Evolutionary conservation across 129 eudicot species (phyloP).

Genomic region (Solidago caesia): DNA sequence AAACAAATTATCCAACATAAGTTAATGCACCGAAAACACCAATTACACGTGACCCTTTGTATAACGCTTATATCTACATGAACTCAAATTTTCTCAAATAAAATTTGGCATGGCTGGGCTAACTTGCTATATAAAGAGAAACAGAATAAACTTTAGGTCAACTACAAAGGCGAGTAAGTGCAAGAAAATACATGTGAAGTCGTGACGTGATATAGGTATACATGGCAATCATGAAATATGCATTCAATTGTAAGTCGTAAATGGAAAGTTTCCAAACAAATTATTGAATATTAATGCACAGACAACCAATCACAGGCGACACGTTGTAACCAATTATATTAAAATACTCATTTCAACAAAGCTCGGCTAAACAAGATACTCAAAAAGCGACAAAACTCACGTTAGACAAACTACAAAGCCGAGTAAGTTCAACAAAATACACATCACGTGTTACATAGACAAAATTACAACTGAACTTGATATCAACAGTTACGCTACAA

Average conservation of each 20-base stretch:
- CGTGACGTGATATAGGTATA: too few relatives aligned
- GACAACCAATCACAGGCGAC: not conserved
- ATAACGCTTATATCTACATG: too few relatives aligned
- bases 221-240: too few relatives aligned
- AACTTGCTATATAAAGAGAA: too few relatives aligned
- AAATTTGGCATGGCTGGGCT: too few relatives aligned
- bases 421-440: conserved; percentile 8
- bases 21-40: not conserved
- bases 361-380: not conserved
- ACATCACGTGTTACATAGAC: not conserved
- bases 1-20: conserved; percentile 3
- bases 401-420: conserved; percentile 3
- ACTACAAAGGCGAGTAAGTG: too few relatives aligned
- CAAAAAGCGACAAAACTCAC: not conserved
- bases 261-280: too few relatives aligned
- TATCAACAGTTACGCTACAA: conserved; percentile 18
- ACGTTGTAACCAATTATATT: not conserved
- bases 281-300: too few relatives aligned
- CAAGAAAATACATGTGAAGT: too few relatives aligned
- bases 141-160: too few relatives aligned
- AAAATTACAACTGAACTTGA: not conserved
- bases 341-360: not conserved
- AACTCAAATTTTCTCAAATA: too few relatives aligned
- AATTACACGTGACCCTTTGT: not conserved
- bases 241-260: too few relatives aligned